phyloP scores from a whole-genome alignment of 2,329 filamentous ascomycete genomes.

The Penicillium sp. region DNA sequence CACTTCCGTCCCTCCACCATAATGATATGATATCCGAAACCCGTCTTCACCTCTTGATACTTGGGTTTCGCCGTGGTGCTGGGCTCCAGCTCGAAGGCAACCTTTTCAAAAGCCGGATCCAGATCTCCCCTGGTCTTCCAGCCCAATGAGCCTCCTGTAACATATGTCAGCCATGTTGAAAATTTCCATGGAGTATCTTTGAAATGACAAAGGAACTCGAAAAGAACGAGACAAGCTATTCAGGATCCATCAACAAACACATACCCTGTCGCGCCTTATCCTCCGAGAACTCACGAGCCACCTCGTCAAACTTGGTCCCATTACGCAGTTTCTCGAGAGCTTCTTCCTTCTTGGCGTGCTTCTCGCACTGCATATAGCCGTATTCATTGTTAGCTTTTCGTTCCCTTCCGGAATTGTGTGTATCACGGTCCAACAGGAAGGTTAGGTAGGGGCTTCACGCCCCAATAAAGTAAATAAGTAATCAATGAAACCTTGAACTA shows the following conservation, averaged over 20 bases:
- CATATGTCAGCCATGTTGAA: neutral
- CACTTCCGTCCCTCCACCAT: slow-evolving; percentile 68
- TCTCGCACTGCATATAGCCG: slow-evolving; percentile 53
- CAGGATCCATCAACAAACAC: slow-evolving; percentile 3
- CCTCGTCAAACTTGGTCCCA: slow-evolving; percentile 66
- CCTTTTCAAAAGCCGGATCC: slow-evolving; percentile 62
- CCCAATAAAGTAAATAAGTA: slow-evolving; percentile 22
- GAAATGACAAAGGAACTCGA: neutral
- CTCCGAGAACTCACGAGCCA: slow-evolving; percentile 65
- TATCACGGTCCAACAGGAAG: neutral
- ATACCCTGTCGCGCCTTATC: slow-evolving; percentile 64
- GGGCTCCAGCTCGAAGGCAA: slow-evolving; percentile 62
- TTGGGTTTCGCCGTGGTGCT: slow-evolving; percentile 64
- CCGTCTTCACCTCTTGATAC: slow-evolving; percentile 63
- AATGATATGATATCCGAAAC: slow-evolving; percentile 68
- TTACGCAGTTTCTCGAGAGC: slow-evolving; percentile 61
- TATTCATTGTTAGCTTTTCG: neutral
- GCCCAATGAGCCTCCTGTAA: slow-evolving; percentile 60
- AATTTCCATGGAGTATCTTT: neutral
- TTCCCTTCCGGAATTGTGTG: neutral
- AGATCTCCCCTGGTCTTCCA: slow-evolving; percentile 64
- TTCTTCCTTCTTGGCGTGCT: slow-evolving; percentile 67
- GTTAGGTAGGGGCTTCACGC: neutral
- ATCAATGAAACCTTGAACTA: neutral
- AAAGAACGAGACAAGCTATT: no score